Evolutionary conservation across 345 rosid genomes (phyloP), one percentile per base, ranked within the genome.

Genomic region (Hevea brasiliensis): DNA sequence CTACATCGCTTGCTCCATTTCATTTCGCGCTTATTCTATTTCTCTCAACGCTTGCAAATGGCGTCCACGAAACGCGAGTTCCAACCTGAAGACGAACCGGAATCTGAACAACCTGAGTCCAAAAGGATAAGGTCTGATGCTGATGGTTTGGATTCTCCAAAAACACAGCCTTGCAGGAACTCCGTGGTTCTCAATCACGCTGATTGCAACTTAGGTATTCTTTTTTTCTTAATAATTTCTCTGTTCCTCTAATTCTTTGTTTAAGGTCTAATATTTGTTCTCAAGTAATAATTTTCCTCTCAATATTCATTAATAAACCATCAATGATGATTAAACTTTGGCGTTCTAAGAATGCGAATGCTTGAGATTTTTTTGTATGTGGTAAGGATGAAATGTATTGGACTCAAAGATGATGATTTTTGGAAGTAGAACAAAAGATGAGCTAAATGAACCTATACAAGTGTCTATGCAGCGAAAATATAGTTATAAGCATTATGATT

Each of bases 161-260:
- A 20, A 18, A 0, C 35, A 10, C 21, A 27, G 58, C 54, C 44
- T 20, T 17, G 8, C 60, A 18, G 17, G n/a, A 73, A 24, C 65
- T 77, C 71, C 2, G 75, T 74, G 61, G 75, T 69, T 37, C 82
- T 84, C 72, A 81, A 79, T 75, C 74, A 72, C 21, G 76, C 76
- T 35, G 83, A 79, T 32, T 84, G 81, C 78, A 37, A 35, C 76
- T 77, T 74, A 58, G 80, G 83, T 74, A 29, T 32, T 54, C 1
- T 61, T 13, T 14, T 27, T 4, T 53, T n/a, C 12, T 9, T 44
- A 44, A 44, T 7, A 11, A 54, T 54, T 54, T 54, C 12, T 54
- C 26, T 54, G 8, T n/a, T 24, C 58, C 1, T 54, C 8, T 54
- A 7, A 54, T 54, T 54, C 26, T 54, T 54, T n/a, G 24, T 54